Evolutionary conservation across 2,329 filamentous ascomycete species (phyloP).

Genomic region (Helotiales sp.): DNA sequence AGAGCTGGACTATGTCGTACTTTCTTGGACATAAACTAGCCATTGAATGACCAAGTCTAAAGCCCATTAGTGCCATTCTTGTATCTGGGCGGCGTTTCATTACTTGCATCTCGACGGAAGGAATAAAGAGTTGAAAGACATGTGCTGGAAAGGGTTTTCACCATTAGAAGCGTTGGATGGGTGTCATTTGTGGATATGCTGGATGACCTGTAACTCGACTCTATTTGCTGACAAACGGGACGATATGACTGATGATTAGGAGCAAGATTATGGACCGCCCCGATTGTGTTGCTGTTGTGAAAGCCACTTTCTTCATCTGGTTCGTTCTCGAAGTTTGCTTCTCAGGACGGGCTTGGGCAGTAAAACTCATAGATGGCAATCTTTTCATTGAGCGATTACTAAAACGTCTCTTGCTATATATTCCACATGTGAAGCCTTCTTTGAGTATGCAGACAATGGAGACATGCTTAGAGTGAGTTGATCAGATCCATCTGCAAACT

Average conservation of each 20-base stretch:
- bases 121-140: background rate
- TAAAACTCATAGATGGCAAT: conserved; percentile 21
- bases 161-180: background rate
- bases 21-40: background rate
- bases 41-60: background rate
- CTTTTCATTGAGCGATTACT: conserved; percentile 1
- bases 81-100: background rate
- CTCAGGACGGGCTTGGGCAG: conserved; percentile 3
- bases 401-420: background rate
- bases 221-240: background rate
- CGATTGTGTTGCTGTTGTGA: background rate
- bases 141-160: background rate
- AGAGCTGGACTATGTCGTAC: background rate
- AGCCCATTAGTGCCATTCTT: background rate
- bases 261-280: background rate
- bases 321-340: background rate
- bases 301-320: background rate
- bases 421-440: background rate
- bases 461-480: background rate
- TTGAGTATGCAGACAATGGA: too few relatives aligned
- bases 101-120: background rate
- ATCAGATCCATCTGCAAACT: background rate
- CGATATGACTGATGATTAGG: background rate
- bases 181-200: background rate
- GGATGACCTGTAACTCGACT: background rate